Base-by-base conservation (phyloP, 352 stramenopile species). In the Peronospora destructor region DNA sequence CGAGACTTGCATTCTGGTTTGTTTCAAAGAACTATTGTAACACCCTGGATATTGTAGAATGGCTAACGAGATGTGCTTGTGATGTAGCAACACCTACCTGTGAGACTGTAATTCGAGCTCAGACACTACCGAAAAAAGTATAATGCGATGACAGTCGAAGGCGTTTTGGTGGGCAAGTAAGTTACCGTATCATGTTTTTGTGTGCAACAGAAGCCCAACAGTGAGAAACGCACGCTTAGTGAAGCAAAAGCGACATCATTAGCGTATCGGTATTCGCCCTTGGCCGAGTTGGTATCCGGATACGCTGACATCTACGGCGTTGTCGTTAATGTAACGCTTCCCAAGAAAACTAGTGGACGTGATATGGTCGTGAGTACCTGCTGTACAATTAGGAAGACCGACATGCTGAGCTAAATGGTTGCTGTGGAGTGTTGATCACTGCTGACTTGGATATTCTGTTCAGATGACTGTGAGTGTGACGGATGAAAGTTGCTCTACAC, bases 401-500 rank as follows among this genome's bases (percentile, higher is more conserved):
- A 45, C 6, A 12, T 39, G 34, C 33, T 17, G 13, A 21, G n/a
- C 9, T 17, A 23, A 4, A 4, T 21, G 19, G 19, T 21, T 26
- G 23, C 23, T 16, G 14, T 26, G 16, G 9, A 26, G 36, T 26
- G 5, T n/a, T n/a, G n/a, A n/a, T 42, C 36, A 26, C 36, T 23
- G 9, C 17, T 25, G 16, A 30, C 11, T 32, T 11, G 10, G n/a
- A 17, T 3, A 32, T 1, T 6, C n/a, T 46, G 8, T 37, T 6
- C 38, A 91, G 80, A 91, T 91, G 76, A 80, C 69, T 28, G 53
- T 91, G 2, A 65, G 80, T 30, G 33, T 91, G 11, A 66, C 76
- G 6, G 80, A 91, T 37, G 80, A 88, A 26, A 87, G 64, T 38
- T 69, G 53, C 21, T 63, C 76, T 0, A 69, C 59, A 21, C 72